Percentiles rank a stretch among this genome's conserved stretches.
phyloP scores from a whole-genome alignment of 306 rosid genomes.

The Medicago lupulina region DNA sequence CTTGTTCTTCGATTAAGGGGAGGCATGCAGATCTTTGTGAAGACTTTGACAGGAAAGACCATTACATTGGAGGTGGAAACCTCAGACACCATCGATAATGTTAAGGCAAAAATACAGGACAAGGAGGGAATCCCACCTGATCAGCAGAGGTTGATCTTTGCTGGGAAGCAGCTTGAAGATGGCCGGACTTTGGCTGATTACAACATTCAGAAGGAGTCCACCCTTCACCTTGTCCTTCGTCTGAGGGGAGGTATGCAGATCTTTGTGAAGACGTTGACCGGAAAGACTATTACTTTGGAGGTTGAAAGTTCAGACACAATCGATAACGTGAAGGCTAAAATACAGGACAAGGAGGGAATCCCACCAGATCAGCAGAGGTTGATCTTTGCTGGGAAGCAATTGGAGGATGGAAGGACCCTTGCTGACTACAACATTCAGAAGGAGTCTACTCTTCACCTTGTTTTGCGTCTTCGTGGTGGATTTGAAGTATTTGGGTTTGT shows the following conservation, averaged over 20 bases:
- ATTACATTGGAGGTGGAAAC: constrained; percentile 41
- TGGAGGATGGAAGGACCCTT: constrained; percentile 37
- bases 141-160: constrained; percentile 40
- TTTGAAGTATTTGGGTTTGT: background rate
- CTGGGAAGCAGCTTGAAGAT: constrained; percentile 38
- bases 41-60: constrained; percentile 36
- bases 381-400: constrained; percentile 37
- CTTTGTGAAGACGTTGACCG: constrained; percentile 29
- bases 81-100: constrained; percentile 39
- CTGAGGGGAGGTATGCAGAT: constrained; percentile 37
- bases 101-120: constrained; percentile 34
- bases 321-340: constrained; percentile 23
- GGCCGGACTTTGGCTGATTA: constrained; percentile 15
- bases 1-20: constrained; percentile 33
- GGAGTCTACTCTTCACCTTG: constrained; percentile 43
- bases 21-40: constrained; percentile 41
- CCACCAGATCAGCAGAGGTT: constrained; percentile 35
- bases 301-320: constrained; percentile 32
- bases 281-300: constrained; percentile 27
- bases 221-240: constrained; percentile 36
- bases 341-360: constrained; percentile 37
- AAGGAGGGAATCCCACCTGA: constrained; percentile 44
- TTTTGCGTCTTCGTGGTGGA: constrained; percentile 38
- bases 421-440: constrained; percentile 43
- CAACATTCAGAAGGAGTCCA: constrained; percentile 36